These are phyloP conservation scores for Termitomyces sp. DNA, from an alignment of 768 basidiomycete genomes.

Conservation along the genomic window DNA sequence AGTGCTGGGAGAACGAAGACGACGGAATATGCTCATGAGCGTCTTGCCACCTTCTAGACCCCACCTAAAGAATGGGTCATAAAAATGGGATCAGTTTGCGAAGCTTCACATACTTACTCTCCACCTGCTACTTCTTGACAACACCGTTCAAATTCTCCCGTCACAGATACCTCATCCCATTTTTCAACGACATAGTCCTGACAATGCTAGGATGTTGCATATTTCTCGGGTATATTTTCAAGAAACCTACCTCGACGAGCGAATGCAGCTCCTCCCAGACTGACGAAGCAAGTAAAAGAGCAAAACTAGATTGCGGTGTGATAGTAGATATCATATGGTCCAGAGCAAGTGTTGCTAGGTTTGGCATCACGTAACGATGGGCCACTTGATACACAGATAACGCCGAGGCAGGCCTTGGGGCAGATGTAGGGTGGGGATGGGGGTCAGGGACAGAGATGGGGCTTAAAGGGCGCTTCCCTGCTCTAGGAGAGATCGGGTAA, in stretches of 20 bases:
- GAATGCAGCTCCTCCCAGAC: conserved; percentile 60
- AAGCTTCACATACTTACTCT: conserved; percentile 43
- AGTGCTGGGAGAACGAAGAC: conserved; percentile 52
- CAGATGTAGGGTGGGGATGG: conserved; percentile 61
- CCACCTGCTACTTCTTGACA: conserved; percentile 69
- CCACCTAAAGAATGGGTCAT: conserved; percentile 39
- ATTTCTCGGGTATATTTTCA: too few relatives aligned
- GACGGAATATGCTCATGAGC: conserved; percentile 58
- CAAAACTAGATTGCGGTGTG: conserved; percentile 60
- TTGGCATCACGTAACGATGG: conserved; percentile 67
- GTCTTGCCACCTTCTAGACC: conserved; percentile 67
- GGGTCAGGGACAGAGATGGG: conserved; percentile 47
- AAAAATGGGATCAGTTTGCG: neutral
- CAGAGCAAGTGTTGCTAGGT: conserved; percentile 57
- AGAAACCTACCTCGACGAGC: conserved; percentile 48
- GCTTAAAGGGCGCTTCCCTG: conserved; percentile 27
- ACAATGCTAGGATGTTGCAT: conserved; percentile 7
- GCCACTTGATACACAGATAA: conserved; percentile 72
- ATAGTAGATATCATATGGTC: conserved; percentile 71
- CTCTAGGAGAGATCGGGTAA: conserved; percentile 43
- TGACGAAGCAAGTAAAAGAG: conserved; percentile 60
- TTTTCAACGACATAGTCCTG: conserved; percentile 74
- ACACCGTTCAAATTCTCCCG: conserved; percentile 61
- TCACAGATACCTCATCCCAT: conserved; percentile 64
- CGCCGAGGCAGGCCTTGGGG: conserved; percentile 63